Percentiles rank a stretch among this genome's conserved stretches.
These are phyloP conservation scores for Lippia alba DNA, from an alignment of 305 asterid genomes.

Conservation along the genomic window DNA sequence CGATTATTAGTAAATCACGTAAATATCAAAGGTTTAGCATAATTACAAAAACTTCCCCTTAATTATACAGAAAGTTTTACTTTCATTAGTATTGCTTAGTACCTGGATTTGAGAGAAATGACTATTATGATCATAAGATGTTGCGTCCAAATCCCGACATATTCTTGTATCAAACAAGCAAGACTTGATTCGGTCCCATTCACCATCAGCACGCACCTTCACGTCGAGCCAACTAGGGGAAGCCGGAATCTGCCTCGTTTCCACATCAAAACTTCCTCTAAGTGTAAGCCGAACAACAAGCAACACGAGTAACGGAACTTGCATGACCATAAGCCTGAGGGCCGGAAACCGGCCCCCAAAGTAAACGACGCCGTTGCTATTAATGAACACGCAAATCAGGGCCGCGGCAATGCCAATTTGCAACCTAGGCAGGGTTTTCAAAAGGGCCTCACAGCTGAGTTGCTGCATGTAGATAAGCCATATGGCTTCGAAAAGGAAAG, in stretches of 20 bases:
- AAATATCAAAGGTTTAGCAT: no score
- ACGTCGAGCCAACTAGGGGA: slow-evolving; percentile 45
- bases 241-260: slow-evolving; percentile 36
- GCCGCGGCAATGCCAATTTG: slow-evolving; percentile 40
- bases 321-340: slow-evolving; percentile 34
- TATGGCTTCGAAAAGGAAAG: no score
- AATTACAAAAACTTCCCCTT: no score
- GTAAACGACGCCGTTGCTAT: slow-evolving; percentile 38
- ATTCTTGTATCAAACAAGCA: slow-evolving; percentile 41
- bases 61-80: no score
- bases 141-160: slow-evolving; percentile 39
- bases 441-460: slow-evolving; percentile 42
- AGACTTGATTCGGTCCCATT: slow-evolving; percentile 44
- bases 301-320: slow-evolving; percentile 36
- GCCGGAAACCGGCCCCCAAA: no score
- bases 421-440: slow-evolving; percentile 34
- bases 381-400: slow-evolving; percentile 31
- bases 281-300: slow-evolving; percentile 42
- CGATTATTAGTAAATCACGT: neutral
- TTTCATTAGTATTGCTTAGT: neutral
- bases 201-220: slow-evolving; percentile 29
- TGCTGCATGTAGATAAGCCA: no score
- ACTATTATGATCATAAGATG: slow-evolving; percentile 26
- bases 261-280: slow-evolving; percentile 37
- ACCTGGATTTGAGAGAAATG: slow-evolving; percentile 44